A percentile compares a stretch with the other conserved stretches of the same genome.
phyloP scores from a whole-genome alignment of 2,329 filamentous ascomycete species.

The Hymenoscyphus scutula region DNA sequence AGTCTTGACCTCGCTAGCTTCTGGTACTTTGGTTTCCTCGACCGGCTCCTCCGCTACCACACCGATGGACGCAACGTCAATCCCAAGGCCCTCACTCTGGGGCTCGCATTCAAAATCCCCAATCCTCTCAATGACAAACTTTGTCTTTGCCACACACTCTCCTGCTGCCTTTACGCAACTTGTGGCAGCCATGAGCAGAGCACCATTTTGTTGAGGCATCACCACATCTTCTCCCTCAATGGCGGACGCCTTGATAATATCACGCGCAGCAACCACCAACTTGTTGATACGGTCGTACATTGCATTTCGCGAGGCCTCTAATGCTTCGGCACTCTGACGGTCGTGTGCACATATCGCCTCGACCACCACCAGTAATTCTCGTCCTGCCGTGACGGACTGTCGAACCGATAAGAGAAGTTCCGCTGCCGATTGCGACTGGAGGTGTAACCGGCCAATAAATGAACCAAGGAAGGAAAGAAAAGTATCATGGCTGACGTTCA shows the following conservation, averaged over 20 bases:
- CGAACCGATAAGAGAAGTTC: slow-evolving; percentile 81
- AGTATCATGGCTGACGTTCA: slow-evolving; percentile 77
- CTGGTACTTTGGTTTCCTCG: slow-evolving; percentile 23
- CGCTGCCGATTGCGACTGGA: slow-evolving; percentile 86
- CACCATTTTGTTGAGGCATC: slow-evolving; percentile 74
- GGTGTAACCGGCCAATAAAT: slow-evolving; percentile 84
- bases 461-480: slow-evolving; percentile 90
- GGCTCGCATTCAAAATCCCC: slow-evolving; percentile 82
- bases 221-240: slow-evolving; percentile 70
- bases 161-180: slow-evolving; percentile 86
- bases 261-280: slow-evolving; percentile 75
- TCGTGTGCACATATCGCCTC: slow-evolving; percentile 81
- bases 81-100: slow-evolving; percentile 48
- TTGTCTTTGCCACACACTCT: slow-evolving; percentile 85
- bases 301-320: slow-evolving; percentile 66
- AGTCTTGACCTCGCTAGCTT: slow-evolving; percentile 14
- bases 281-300: slow-evolving; percentile 81
- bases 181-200: slow-evolving; percentile 75
- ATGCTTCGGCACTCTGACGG: slow-evolving; percentile 60
- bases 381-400: slow-evolving; percentile 79
- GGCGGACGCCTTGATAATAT: slow-evolving; percentile 70
- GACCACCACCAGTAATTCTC: slow-evolving; percentile 73
- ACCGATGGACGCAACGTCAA: slow-evolving; percentile 47
- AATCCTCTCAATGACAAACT: slow-evolving; percentile 79
- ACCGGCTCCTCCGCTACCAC: slow-evolving; percentile 32